Evolutionary conservation across 495 filamentous ascomycete species (phyloP).

Genomic region (Talaromyces borbonicus): DNA sequence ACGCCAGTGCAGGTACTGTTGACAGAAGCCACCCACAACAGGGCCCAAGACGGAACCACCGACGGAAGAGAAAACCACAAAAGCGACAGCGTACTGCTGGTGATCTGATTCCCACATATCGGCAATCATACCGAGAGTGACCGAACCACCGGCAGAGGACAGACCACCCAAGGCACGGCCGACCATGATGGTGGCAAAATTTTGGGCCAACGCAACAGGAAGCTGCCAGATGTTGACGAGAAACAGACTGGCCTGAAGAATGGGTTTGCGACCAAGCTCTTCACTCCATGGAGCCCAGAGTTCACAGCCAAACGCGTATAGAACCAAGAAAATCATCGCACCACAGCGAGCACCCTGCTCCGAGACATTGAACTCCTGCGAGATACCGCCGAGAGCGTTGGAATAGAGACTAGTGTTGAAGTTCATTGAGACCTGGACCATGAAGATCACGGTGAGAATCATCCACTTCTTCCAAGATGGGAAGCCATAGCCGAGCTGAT

Average conservation of each 20-base stretch:
- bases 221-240: constrained; percentile 52
- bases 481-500: constrained; percentile 46
- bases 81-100: constrained; percentile 52
- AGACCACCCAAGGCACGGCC: constrained; percentile 49
- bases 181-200: constrained; percentile 46
- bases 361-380: constrained; percentile 37
- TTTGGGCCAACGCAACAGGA: constrained; percentile 42
- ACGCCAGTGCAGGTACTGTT: constrained; percentile 39
- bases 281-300: constrained; percentile 61
- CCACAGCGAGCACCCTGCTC: constrained; percentile 43
- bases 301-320: constrained; percentile 57
- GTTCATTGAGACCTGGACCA: constrained; percentile 50
- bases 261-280: constrained; percentile 47
- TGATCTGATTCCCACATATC: constrained; percentile 52
- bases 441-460: constrained; percentile 51
- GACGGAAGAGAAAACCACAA: constrained; percentile 55
- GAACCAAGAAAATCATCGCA: constrained; percentile 49
- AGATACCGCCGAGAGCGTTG: constrained; percentile 40
- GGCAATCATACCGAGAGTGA: constrained; percentile 53
- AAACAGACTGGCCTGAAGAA: constrained; percentile 45
- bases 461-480: constrained; percentile 45
- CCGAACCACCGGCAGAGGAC: constrained; percentile 51
- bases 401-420: constrained; percentile 49
- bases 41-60: constrained; percentile 53
- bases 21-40: constrained; percentile 50